Conservation (phyloP, 106 monocot species). For the Dendrobium huoshanense region DNA sequence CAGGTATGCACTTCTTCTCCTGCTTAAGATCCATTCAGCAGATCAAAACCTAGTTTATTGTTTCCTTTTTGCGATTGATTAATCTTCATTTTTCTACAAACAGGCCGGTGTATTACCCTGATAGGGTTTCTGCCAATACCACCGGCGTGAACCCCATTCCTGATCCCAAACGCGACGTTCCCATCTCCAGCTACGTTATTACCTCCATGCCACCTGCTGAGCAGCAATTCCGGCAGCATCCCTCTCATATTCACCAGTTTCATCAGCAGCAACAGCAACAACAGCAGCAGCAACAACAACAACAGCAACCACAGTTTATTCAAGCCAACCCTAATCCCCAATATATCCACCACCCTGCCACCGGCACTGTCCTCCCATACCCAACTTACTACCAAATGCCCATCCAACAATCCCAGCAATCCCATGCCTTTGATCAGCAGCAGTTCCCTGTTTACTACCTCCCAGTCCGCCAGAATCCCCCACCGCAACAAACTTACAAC, state of each 20-base stretch:
- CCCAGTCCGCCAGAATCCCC: conserved; percentile 34
- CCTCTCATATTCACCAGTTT: conserved; percentile 9
- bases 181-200: conserved; percentile 5
- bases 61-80: neutral
- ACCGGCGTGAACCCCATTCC: conserved; percentile 10
- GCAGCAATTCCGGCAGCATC: conserved; percentile 21
- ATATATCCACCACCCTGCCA: conserved; percentile 43
- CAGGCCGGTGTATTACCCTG: conserved; percentile 15
- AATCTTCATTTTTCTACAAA: neutral
- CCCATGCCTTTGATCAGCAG: conserved; percentile 15
- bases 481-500: conserved; percentile 18
- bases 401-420: conserved; percentile 29
- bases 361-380: conserved; percentile 35
- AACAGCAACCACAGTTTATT: conserved; percentile 51
- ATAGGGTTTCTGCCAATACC: neutral
- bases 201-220: conserved; percentile 3
- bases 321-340: conserved; percentile 28
- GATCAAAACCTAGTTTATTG: too few relatives aligned
- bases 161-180: conserved; percentile 15
- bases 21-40: neutral
- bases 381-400: conserved; percentile 48
- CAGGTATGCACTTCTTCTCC: neutral
- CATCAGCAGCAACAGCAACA: conserved; percentile 1
- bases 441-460: conserved; percentile 63
- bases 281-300: conserved; percentile 30